Evolutionary conservation across 306 rosid species (phyloP), one percentile per base, ranked within the genome.

Genomic region (Dicorynia guianensis): DNA sequence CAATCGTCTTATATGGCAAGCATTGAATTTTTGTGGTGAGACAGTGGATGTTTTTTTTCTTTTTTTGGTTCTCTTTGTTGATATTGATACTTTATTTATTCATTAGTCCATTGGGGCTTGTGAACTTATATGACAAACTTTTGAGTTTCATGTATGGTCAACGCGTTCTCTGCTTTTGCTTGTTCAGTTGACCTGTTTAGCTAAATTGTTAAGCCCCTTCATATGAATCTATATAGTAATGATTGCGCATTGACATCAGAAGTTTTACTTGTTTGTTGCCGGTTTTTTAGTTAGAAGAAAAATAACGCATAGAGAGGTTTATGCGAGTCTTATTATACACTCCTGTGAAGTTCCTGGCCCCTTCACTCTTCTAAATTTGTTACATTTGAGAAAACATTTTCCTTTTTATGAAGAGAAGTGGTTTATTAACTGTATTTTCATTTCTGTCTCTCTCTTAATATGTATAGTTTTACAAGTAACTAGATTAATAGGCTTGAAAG

Each of bases 381-480:
- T 73, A 53, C 63, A 25, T 57, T 56, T 56, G 20, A 47, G 30
- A 38, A 38, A 34, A 64, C 74, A 56, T 38, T 48, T 44, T 66
- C 17, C 55, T 43, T 55, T 60, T 36, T 44, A 40, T 20, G 44
- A 46, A 8, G 7, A 25, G 34, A n/a, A 39, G 6, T 42, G 9
- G 44, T 10, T 49, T 69, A 43, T 25, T 2, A 25, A 25, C 1
- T 25, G 30, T 25, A 25, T 1, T 25, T 25, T 25, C 1, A 19
- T 52, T 38, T 48, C 34, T 68, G 5, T 35, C 17, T 63, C 30
- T 25, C 30, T 48, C 49, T 8, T 7, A 30, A 19, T 60, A 17
- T 64, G 40, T 76, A 25, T 53, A 64, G 76, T 6, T 60, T 59
- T 18, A 48, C 47, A 72, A 66, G 72, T 54, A 38, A 43, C 43